phyloP scores from a whole-genome alignment of 169 alveolate genomes.

The Cardiosporidium cionae region DNA sequence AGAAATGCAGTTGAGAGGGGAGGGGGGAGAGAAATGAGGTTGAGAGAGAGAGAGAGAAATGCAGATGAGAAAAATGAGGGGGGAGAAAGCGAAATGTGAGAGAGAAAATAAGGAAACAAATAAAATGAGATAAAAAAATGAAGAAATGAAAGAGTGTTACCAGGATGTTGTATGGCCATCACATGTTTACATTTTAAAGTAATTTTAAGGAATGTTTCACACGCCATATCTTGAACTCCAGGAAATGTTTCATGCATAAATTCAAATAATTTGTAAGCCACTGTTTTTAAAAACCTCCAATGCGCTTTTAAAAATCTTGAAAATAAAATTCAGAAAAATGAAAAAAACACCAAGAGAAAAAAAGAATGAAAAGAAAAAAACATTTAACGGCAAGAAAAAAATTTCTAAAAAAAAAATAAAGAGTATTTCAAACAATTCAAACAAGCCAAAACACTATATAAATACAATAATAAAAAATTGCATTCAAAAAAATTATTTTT shows the following conservation, averaged over 20 bases:
- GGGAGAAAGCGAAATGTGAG: neutral
- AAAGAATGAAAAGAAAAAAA: neutral
- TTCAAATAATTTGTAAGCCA: constrained; percentile 93
- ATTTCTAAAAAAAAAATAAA: neutral
- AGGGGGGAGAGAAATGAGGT: neutral
- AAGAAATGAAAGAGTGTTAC: no score
- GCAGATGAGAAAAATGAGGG: neutral
- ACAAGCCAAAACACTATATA: no score
- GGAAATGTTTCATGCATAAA: constrained; percentile 98
- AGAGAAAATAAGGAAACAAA: no score
- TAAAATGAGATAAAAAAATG: no score
- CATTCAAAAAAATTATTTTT: no score
- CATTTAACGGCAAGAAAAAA: neutral
- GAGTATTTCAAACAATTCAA: no score
- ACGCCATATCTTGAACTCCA: constrained; percentile 98
- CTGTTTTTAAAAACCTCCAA: constrained; percentile 96
- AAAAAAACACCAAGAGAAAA: neutral
- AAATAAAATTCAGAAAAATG: neutral
- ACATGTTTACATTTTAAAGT: constrained; percentile 80
- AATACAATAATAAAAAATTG: no score
- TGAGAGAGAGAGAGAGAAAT: no score
- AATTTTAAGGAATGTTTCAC: constrained; percentile 90
- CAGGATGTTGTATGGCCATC: constrained; percentile 60
- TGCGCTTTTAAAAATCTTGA: constrained; percentile 86
- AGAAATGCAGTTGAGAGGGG: no score